Conservation (phyloP, 1,139 yeast species). For the Taiozyma onychis region DNA sequence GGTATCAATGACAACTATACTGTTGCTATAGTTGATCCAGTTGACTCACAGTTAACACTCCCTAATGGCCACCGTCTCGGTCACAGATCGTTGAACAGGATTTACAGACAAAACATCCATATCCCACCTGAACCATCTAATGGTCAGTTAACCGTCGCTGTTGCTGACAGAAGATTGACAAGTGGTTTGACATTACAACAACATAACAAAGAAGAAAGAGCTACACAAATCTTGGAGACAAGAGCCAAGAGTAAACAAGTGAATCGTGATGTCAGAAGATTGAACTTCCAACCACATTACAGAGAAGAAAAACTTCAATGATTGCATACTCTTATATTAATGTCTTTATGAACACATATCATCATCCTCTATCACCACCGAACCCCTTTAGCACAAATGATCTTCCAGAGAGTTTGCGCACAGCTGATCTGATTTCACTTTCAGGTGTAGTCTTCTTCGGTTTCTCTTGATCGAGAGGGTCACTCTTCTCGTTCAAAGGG, state of each 20-base stretch:
- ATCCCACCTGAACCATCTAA: conserved; percentile 22
- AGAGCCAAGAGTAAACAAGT: conserved; percentile 44
- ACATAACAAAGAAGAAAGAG: conserved; percentile 39
- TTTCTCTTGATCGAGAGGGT: conserved; percentile 13
- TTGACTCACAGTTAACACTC: conserved; percentile 53
- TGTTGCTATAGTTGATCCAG: conserved; percentile 37
- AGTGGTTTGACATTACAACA: conserved; percentile 37
- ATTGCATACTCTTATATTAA: background rate
- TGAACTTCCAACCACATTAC: conserved; percentile 58
- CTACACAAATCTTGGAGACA: conserved; percentile 39
- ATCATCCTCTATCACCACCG: conserved; percentile 16
- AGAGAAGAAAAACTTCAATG: conserved; percentile 55
- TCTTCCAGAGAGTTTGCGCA: conserved; percentile 24
- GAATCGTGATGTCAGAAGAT: conserved; percentile 41
- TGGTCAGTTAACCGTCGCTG: conserved; percentile 41
- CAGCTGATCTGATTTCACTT: conserved; percentile 18
- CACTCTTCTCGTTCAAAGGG: conserved; percentile 12
- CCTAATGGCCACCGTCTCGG: conserved; percentile 64
- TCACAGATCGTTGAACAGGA: conserved; percentile 59
- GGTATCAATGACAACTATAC: conserved; percentile 29
- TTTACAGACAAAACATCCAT: conserved; percentile 49
- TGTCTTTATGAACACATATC: background rate
- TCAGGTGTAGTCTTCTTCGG: conserved; percentile 6
- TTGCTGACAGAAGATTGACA: conserved; percentile 49
- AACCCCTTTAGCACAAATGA: conserved; percentile 25